A percentile compares a stretch with the other conserved stretches of the same genome.
phyloP scores from a whole-genome alignment of 192 early-diverging fungal genomes.

The Backusella macrospora region DNA sequence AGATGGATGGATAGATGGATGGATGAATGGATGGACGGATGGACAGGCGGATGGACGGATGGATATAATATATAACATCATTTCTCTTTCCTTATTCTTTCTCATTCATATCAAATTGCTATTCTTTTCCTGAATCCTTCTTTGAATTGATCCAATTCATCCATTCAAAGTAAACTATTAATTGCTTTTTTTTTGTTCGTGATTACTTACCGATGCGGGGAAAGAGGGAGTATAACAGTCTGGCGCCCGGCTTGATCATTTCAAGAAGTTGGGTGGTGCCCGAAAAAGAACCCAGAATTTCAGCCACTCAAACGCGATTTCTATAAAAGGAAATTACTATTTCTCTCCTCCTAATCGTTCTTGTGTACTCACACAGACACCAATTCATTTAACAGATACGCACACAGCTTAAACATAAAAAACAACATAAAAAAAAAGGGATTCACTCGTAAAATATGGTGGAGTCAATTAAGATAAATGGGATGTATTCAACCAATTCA shows the following conservation, averaged over 20 bases:
- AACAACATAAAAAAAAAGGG: too few relatives aligned
- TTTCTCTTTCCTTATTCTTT: not conserved
- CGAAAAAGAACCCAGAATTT: slow-evolving; percentile 5
- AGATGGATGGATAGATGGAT: too few relatives aligned
- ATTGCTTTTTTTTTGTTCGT: not conserved
- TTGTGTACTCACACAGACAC: too few relatives aligned
- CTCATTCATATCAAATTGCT: not conserved
- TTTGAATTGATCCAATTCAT: not conserved
- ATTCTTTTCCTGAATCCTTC: not conserved
- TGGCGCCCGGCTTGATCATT: not conserved
- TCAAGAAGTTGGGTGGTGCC: slow-evolving; percentile 1
- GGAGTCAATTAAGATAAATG: too few relatives aligned
- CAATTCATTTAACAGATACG: too few relatives aligned
- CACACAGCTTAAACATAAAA: not conserved
- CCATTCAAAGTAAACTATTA: too few relatives aligned
- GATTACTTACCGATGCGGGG: slow-evolving; percentile 29
- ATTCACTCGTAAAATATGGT: too few relatives aligned
- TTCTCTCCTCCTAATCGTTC: not conserved
- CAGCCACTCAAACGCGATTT: slow-evolving; percentile 1
- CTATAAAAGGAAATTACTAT: not conserved
- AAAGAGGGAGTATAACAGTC: slow-evolving; percentile 20
- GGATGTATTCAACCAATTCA: too few relatives aligned
- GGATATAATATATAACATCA: too few relatives aligned
- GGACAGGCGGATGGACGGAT: too few relatives aligned
- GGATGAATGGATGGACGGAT: slow-evolving; percentile 18